Conservation (phyloP, 169 alveolate species). For the Fabrea salina region DNA sequence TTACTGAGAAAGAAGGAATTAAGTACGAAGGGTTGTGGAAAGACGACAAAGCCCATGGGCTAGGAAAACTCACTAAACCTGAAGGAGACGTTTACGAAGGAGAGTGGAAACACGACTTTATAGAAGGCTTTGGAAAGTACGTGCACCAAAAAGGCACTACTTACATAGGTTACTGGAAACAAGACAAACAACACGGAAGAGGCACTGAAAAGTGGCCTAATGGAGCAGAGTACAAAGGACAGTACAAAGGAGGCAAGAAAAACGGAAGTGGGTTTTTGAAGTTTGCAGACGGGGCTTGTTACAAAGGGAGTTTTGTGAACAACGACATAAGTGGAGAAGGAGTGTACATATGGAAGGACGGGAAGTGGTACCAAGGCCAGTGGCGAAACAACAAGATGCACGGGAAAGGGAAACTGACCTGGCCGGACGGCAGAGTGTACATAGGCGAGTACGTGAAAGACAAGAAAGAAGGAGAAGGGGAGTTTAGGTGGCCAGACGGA, state of each 20-base stretch:
- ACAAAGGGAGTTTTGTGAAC: conserved; percentile 57
- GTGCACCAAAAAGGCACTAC: conserved; percentile 69
- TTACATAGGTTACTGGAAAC: conserved; percentile 66
- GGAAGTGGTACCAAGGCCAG: conserved; percentile 39
- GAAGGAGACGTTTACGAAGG: conserved; percentile 80
- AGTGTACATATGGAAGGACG: conserved; percentile 66
- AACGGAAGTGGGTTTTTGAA: conserved; percentile 37
- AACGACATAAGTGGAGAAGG: conserved; percentile 63
- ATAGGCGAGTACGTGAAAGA: conserved; percentile 70
- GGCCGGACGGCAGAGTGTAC: conserved; percentile 76
- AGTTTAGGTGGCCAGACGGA: conserved; percentile 63
- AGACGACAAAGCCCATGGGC: conserved; percentile 63
- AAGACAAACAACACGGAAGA: conserved; percentile 58
- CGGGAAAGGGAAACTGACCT: conserved; percentile 67
- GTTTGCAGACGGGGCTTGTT: conserved; percentile 63
- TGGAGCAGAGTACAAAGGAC: conserved; percentile 62
- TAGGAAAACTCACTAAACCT: conserved; percentile 65
- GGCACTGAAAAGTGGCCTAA: conserved; percentile 70
- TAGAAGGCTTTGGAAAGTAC: conserved; percentile 70
- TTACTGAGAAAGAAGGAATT: conserved; percentile 56
- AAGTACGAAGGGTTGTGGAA: conserved; percentile 56
- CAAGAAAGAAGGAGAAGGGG: conserved; percentile 75
- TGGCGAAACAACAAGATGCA: conserved; percentile 45
- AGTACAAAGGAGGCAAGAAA: conserved; percentile 63
- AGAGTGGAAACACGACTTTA: conserved; percentile 70